Evolutionary conservation across 2,329 filamentous ascomycete species (phyloP).

Genomic region (Cercospora beticola): DNA sequence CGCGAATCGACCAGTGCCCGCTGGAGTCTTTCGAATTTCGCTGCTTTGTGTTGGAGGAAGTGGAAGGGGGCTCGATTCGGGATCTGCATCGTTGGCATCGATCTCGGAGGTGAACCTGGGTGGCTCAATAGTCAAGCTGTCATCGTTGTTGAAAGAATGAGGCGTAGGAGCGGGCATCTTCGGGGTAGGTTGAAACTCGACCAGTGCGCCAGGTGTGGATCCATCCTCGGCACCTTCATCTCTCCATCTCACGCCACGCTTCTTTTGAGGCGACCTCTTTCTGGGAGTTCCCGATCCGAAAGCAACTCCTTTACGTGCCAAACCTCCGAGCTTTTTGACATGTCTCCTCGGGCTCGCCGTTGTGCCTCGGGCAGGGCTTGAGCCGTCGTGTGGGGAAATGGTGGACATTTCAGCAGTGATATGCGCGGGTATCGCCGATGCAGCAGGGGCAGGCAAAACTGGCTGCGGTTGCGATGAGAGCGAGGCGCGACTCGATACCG

Average conservation of each 20-base stretch:
- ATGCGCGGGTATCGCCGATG: slow-evolving; percentile 30
- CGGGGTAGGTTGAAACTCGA: slow-evolving; percentile 89
- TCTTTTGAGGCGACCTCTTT: slow-evolving; percentile 66
- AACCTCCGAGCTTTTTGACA: slow-evolving; percentile 60
- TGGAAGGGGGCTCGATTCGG: slow-evolving; percentile 58
- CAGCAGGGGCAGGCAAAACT: slow-evolving; percentile 1
- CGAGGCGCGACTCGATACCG: slow-evolving; percentile 9
- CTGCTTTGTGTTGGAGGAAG: slow-evolving; percentile 59
- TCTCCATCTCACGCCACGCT: slow-evolving; percentile 84
- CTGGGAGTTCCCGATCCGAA: slow-evolving; percentile 68
- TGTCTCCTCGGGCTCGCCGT: slow-evolving; percentile 79
- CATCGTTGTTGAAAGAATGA: not conserved
- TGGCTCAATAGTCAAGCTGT: slow-evolving; percentile 17
- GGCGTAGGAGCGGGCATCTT: slow-evolving; percentile 63
- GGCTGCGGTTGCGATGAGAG: slow-evolving; percentile 8
- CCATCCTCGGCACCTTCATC: slow-evolving; percentile 85
- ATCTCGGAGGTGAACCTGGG: slow-evolving; percentile 51
- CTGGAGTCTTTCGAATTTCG: slow-evolving; percentile 51
- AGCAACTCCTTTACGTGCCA: slow-evolving; percentile 66
- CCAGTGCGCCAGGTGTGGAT: slow-evolving; percentile 70
- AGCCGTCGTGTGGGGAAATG: slow-evolving; percentile 19
- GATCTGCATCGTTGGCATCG: slow-evolving; percentile 38
- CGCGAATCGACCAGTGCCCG: slow-evolving; percentile 67
- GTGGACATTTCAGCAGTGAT: slow-evolving; percentile 26
- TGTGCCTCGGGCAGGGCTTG: slow-evolving; percentile 41